phyloP scores from a whole-genome alignment of 2,329 filamentous ascomycete genomes.

The Escovopsis sp. region DNA sequence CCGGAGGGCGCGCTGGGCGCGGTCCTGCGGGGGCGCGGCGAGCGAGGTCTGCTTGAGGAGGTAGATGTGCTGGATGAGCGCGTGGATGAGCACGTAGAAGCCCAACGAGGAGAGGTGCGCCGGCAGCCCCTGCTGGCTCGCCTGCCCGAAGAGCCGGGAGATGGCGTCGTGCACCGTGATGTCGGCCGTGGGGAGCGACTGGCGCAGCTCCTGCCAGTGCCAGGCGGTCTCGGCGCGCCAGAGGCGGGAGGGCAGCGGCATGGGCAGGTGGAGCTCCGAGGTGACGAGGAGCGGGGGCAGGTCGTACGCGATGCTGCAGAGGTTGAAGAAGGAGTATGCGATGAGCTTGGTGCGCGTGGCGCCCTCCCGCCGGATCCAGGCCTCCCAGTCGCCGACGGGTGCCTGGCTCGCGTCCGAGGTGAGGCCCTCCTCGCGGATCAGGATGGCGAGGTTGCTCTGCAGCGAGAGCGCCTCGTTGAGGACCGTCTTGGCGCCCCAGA shows the following conservation, averaged over 20 bases:
- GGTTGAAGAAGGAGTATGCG: conserved; percentile 47
- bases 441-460: conserved; percentile 41
- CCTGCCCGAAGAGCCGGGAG: conserved; percentile 37
- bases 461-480: conserved; percentile 44
- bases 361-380: conserved; percentile 43
- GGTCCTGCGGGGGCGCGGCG: conserved; percentile 32
- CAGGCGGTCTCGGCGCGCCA: conserved; percentile 43
- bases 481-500: conserved; percentile 47
- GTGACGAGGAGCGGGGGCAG: conserved; percentile 43
- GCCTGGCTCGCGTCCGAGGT: conserved; percentile 32
- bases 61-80: conserved; percentile 58
- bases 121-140: conserved; percentile 29
- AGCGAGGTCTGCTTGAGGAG: conserved; percentile 50
- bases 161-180: conserved; percentile 44
- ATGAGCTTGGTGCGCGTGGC: conserved; percentile 44
- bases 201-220: conserved; percentile 45
- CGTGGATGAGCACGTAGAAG: conserved; percentile 59
- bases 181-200: conserved; percentile 34
- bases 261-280: conserved; percentile 39
- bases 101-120: conserved; percentile 44
- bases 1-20: conserved; percentile 34
- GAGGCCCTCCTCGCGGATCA: conserved; percentile 45
- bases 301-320: conserved; percentile 48
- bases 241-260: conserved; percentile 39
- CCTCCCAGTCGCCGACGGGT: conserved; percentile 37